Evolutionary conservation across 1,284 basidiomycete genomes (phyloP), one percentile per base, ranked within the genome.

Genomic region (Leccinum ponderosum): DNA sequence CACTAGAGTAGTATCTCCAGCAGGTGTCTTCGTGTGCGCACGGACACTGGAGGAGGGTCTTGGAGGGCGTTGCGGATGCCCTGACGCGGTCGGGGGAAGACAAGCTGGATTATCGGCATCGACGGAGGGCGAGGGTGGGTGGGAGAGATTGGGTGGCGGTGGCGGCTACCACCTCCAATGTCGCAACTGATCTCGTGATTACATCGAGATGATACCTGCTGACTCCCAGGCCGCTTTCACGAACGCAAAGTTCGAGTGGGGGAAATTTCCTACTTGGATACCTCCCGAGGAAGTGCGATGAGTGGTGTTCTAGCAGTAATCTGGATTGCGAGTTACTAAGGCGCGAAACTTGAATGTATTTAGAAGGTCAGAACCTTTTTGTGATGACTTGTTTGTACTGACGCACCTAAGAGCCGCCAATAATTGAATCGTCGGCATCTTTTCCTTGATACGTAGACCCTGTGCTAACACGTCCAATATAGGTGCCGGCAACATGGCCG

Each of bases 191-290:
- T 29, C 88, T 7, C 66, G 68, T n/a, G 81, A 87, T 65, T 91
- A 90, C 71, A 64, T 77, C 55, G 74, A 81, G 53, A 72, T 83
- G 25, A 67, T 89, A 59, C 87, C 85, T 6, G 75, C 80, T 47
- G 75, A 74, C 22, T 84, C 81, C 53, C 71, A 83, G 65, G 81
- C 83, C 15, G 85, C 87, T 44, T 95, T 93, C 69, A 74, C 78
- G 68, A 79, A 76, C 11, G 76, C 79, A 55, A 82, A 73, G 74
- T 95, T 94, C 68, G 84, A 85, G 65, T 87, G 87, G 83, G 89
- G 86, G 11, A 81, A 83, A 62, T 84, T 95, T 22, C 93, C 93
- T 0, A 85, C 92, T 55, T 85, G 86, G 78, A 81, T 91, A 53
- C 93, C 93, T 39, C 93, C 93, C 3, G 68, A 89, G 61, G 86